A percentile compares a stretch with the other conserved stretches of the same genome.
Conservation (phyloP, 2,329 filamentous ascomycete species). For the Calonectria ilicicola region DNA sequence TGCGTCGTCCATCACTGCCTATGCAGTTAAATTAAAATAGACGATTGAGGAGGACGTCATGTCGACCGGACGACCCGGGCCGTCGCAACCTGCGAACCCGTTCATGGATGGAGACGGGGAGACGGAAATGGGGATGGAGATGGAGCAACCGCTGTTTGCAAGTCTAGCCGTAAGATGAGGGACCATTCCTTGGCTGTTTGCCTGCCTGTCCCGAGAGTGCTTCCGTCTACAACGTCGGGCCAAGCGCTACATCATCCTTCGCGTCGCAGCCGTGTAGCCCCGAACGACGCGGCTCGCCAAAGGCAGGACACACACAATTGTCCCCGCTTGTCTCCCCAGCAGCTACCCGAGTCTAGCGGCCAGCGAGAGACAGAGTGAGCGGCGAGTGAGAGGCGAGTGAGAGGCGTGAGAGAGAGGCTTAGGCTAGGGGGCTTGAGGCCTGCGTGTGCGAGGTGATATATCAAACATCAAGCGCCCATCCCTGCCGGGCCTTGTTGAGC, state of each 20-base stretch:
- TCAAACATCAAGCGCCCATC: neutral
- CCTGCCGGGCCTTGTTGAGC: neutral
- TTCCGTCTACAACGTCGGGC: neutral
- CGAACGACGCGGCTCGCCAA: neutral
- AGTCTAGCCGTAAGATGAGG: neutral
- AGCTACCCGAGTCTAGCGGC: conserved; percentile 14
- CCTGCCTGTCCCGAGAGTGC: too few relatives aligned
- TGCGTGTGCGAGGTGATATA: conserved; percentile 1
- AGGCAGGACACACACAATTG: neutral
- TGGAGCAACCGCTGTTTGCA: neutral
- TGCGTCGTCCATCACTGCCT: neutral
- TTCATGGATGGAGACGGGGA: neutral
- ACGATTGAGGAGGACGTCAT: neutral
- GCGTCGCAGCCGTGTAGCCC: neutral
- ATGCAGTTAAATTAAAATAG: neutral
- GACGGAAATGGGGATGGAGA: neutral
- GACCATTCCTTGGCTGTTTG: neutral
- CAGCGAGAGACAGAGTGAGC: neutral
- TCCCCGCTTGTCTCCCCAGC: conserved; percentile 2
- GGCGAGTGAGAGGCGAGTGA: neutral
- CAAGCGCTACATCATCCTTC: neutral
- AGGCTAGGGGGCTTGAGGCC: neutral
- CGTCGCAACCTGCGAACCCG: neutral
- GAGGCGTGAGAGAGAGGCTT: neutral
- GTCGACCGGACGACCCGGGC: neutral